Base-by-base conservation (phyloP, 2,329 filamentous ascomycete genomes). In the Acarospora socialis region DNA sequence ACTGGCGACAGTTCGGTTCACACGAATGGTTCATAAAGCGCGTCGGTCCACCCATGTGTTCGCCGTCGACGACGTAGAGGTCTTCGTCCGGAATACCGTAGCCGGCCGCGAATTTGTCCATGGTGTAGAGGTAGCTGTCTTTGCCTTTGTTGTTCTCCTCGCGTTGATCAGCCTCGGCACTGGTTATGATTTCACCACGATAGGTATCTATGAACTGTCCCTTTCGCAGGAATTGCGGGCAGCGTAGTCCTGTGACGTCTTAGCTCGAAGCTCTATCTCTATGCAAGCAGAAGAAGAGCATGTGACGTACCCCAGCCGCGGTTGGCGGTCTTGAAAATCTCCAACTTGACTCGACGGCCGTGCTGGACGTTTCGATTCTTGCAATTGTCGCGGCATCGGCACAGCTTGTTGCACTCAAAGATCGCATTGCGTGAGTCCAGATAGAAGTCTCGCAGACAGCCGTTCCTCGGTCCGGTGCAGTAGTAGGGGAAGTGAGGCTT, bases 141-240 rank as follows among this genome's bases (percentile, higher is more conserved):
- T 86, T 86, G n/a, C 65, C 63, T 36, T 70, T 62, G 0, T 66
- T 66, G 3, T 68, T 54, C 18, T 61, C 59, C 5, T 81, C 75
- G 3, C 82, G 73, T 2, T 61, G 58, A 10, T 74, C 65, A 0
- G 81, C 79, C 54, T 86, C 73, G 2, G 52, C 44, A 0, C 65
- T 60, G 2, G 72, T 75, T 43, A 81, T 73, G 35, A 79, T 61
- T 49, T 80, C 74, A 8, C 82, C 81, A 5, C 84, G 64, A 46
- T 90, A 92, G 5, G 68, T 70, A 48, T 87, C 82, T 23, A 92
- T 71, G 45, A 84, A 90, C 42, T 86, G 78, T 3, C 82, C 82
- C 40, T 66, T 63, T 33, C 68, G 66, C 2, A 92, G 68, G 13
- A 72, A 60, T 3, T 75, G 61, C 3, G 66, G 66, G 37, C 73